Base-by-base conservation (phyloP, 176 grass and related monocot species). In the Avena atlantica region DNA sequence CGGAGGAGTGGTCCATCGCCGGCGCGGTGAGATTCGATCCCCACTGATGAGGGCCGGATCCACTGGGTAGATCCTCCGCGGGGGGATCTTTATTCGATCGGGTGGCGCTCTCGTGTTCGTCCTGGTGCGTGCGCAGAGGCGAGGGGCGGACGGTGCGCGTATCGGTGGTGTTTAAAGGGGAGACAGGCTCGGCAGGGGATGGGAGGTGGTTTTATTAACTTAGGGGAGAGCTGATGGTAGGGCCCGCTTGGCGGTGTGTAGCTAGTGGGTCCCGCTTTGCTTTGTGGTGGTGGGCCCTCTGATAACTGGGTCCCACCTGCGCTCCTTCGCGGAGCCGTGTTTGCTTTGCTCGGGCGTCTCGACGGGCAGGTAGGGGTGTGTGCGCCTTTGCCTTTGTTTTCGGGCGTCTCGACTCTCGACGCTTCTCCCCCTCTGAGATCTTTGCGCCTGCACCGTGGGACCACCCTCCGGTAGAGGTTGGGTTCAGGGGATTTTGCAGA, bases 201-300 rank as follows among this genome's bases (percentile, higher is more conserved):
- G 79, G 86, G 86, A 76, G 89, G 81, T 85, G 80, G 85, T 85
- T 90, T 90, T 91, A 91, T 80, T 83, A 85, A 85, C 14, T 44
- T 15, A 37, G 40, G 24, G 13, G 4, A 57, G 3, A 6, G 70
- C 21, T 19, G 50, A 40, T 31, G 40, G 68, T 40, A 81, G 85
- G 75, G 21, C 21, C 70, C 78, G 4, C 63, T 0, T 78, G 78
- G 45, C 85, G 65, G 64, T 67, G 89, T 74, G 74, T 29, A 4
- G 42, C 50, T 70, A 77, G 61, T 55, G 78, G 83, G 79, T 62
- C 73, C 73, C 76, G 40, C 74, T 56, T 42, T 5, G 40, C 40
- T 6, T 6, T 42, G 40, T 42, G 6, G 4, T 42, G 40, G 40
- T 1, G 40, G 40, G 40, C 6, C 40, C 40, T 0, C 6, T 42